Base-by-base conservation (phyloP, 441 rosid species). In the Corymbia calophylla region DNA sequence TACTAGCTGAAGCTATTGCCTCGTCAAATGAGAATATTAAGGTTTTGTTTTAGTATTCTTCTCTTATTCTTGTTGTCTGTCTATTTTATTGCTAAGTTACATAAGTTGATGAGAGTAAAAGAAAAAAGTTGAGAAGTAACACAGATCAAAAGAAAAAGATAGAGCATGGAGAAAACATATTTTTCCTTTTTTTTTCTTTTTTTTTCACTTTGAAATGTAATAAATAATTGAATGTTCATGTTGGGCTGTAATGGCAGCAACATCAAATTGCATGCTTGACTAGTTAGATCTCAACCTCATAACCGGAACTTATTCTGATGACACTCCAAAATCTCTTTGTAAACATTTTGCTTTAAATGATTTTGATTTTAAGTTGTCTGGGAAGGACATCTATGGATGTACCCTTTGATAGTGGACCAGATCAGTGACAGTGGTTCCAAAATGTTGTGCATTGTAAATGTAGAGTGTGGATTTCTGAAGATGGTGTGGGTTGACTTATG, bases 201-300 rank as follows among this genome's bases (percentile, higher is more conserved):
- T 2, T 35, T 35, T 4, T 29, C 32, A 6, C 7, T 29, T 62
- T 14, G 68, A 66, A 66, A 66, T 66, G 1, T 66, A 31, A 39
- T 66, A n/a, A 66, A 66, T 66, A 31, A 66, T 66, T n/a, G 19
- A 9, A 66, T 66, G 73, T 66, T 66, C 39, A n/a, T 16, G 32
- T 31, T 16, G 39, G 31, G 39, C 73, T 31, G 73, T 66, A 31
- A n/a, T 66, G 73, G 73, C 39, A 31, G 23, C 31, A 66, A 66
- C 73, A 66, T 15, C 5, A 0, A 64, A n/a, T 0, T 66, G 39
- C 39, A 0, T 32, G 39, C 73, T 66, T n/a, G 21, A 31, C 11
- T 66, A 66, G 73, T 66, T n/a, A 2, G 73, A 31, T 1, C 73
- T 31, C 39, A 31, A 31, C 73, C 21, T 66, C 73, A 31, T 66